Evolutionary conservation across 2,329 filamentous ascomycete genomes (phyloP), one percentile per base, ranked within the genome.

Genomic region (Sclerotinia sclerotiorum): DNA sequence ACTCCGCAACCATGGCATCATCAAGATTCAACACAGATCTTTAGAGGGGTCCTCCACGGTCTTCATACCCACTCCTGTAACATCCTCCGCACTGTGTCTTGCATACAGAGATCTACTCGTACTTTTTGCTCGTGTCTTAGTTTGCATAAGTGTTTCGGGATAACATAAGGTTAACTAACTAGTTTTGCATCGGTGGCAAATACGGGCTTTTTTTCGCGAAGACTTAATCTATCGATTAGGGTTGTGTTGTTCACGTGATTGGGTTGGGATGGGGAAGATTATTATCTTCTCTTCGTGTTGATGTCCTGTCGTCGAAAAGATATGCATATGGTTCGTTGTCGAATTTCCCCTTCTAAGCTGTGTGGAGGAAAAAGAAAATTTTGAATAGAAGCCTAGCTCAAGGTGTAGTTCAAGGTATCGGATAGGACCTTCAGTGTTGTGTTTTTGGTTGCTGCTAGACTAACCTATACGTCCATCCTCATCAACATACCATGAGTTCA

Each of bases 81-180:
- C 42, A 61, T 61, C 58, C 44, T 61, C 58, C 58, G 44, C 58
- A 61, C 21, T 61, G 32, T 39, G 32, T 57, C 54, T 32, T 35
- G 19, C 51, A 54, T 54, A 21, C 27, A 19, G 24, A n/a, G 35
- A 24, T 62, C 15, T 51, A 10, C 58, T 35, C 32, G 46, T 21
- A 35, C n/a, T 51, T 39, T 39, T 17, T 35, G 21, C 15, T 10
- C 17, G n/a, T 21, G 17, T 63, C 60, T 51, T 17, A 17, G 17
- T 51, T 5, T 51, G 60, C 60, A 62, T 62, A 48, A 62, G 39
- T 62, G 60, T 62, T 62, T 62, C 60, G 60, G 58, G 39, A 27
- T 21, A 62, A 49, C 19, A 3, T 32, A 32, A 32, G n/a, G n/a
- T n/a, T 32, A 32, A 35, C 32, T 8, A 17, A 35, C 27, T 27